Conservation (phyloP, 176 grass and related monocot genomes). For the Carex scoparia region DNA sequence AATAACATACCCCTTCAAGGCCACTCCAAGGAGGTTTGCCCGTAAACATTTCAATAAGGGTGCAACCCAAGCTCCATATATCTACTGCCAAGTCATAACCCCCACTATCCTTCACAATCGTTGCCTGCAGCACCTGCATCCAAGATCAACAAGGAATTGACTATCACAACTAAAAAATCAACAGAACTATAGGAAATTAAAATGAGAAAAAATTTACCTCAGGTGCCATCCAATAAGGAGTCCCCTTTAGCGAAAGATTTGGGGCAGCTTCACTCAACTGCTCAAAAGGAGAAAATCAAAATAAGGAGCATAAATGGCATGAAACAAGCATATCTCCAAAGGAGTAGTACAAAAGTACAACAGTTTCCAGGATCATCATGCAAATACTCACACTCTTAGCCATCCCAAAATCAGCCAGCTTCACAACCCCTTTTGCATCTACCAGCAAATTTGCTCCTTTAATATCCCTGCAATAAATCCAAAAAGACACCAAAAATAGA, state of each 20-base stretch:
- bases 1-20: conserved; percentile 75
- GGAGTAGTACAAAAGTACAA: background rate
- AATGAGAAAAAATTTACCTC: conserved; percentile 50
- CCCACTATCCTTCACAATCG: conserved; percentile 46
- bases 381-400: conserved; percentile 75
- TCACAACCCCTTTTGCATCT: conserved; percentile 76
- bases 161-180: background rate
- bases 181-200: background rate
- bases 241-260: conserved; percentile 84
- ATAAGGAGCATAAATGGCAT: background rate
- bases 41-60: conserved; percentile 90
- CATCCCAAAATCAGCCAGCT: conserved; percentile 97
- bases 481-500: conserved; percentile 25
- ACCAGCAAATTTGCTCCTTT: conserved; percentile 96
- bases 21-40: conserved; percentile 95
- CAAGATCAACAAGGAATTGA: conserved; percentile 25
- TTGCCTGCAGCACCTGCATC: conserved; percentile 83
- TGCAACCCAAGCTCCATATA: conserved; percentile 98
- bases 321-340: background rate
- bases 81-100: conserved; percentile 88
- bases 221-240: conserved; percentile 97
- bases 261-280: conserved; percentile 70
- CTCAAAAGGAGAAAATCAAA: conserved; percentile 28
- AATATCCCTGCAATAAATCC: conserved; percentile 66
- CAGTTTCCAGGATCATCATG: background rate